Evolutionary conservation across 2,329 filamentous ascomycete genomes (phyloP).

Genomic region (Pseudogymnoascus sp.): DNA sequence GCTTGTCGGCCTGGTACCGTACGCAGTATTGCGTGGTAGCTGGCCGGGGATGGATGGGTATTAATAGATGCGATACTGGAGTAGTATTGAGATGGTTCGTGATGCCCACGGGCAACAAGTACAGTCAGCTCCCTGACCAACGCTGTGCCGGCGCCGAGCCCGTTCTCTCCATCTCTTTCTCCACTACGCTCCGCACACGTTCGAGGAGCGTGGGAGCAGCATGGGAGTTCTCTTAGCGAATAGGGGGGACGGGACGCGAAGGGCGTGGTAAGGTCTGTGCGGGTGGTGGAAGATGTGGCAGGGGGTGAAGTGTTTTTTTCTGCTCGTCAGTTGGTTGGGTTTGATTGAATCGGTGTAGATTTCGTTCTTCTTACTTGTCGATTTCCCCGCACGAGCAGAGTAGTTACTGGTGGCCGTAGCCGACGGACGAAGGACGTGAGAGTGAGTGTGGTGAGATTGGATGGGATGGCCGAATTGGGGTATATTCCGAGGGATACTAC

Average conservation of each 20-base stretch:
- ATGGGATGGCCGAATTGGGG: background rate
- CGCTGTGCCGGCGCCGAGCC: background rate
- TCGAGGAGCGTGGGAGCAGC: background rate
- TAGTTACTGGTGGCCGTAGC: background rate
- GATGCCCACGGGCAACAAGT: background rate
- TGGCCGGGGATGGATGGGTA: background rate
- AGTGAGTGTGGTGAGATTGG: background rate
- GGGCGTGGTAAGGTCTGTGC: background rate
- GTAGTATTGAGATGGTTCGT: background rate
- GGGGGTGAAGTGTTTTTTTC: background rate
- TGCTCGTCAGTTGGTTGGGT: background rate
- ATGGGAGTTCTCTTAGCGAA: background rate
- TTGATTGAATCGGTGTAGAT: background rate
- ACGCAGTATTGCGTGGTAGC: background rate
- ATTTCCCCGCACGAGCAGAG: background rate
- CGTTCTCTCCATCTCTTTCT: background rate
- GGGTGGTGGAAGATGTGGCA: background rate
- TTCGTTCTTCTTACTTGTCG: background rate
- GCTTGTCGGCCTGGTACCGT: background rate
- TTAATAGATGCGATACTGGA: background rate
- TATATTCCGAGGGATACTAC: background rate
- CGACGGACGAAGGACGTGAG: background rate
- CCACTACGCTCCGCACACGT: background rate
- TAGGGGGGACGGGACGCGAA: background rate
- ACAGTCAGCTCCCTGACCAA: slow-evolving; percentile 1